Evolutionary conservation across 352 stramenopile species (phyloP).

Genomic region (Pythium plurisporium): DNA sequence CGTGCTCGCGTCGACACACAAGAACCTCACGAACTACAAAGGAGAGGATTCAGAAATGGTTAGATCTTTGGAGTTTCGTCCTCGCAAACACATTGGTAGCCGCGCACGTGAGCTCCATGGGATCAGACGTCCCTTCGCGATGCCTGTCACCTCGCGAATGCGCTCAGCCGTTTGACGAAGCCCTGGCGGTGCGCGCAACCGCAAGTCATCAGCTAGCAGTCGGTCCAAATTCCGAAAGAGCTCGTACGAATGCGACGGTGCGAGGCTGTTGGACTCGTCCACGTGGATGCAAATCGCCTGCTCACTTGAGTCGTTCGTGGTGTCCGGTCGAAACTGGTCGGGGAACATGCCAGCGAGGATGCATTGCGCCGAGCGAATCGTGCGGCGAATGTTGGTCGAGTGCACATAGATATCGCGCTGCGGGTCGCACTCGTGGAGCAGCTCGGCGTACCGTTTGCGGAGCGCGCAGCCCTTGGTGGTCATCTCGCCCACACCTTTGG

Average conservation of each 20-base stretch:
- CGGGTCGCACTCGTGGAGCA: conserved; percentile 35
- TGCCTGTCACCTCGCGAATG: conserved; percentile 44
- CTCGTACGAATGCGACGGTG: conserved; percentile 61
- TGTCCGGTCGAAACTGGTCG: conserved; percentile 29
- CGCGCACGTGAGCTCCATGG: conserved; percentile 67
- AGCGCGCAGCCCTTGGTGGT: conserved; percentile 41
- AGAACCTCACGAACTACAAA: conserved; percentile 65
- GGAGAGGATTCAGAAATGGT: not conserved
- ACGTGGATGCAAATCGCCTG: conserved; percentile 40
- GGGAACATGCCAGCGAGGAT: conserved; percentile 66
- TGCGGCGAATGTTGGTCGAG: conserved; percentile 76
- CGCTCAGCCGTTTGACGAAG: conserved; percentile 33
- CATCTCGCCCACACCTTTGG: conserved; percentile 66
- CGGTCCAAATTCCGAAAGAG: conserved; percentile 48
- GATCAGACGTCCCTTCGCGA: conserved; percentile 32
- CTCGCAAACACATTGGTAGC: not conserved
- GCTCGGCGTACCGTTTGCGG: conserved; percentile 32
- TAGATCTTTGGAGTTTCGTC: not conserved
- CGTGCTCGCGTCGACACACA: conserved; percentile 57
- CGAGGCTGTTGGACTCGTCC: conserved; percentile 44
- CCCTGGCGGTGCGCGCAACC: conserved; percentile 36
- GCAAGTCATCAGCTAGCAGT: conserved; percentile 47
- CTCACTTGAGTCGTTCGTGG: conserved; percentile 5
- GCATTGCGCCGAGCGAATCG: conserved; percentile 67
- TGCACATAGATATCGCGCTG: conserved; percentile 51